phyloP scores from a whole-genome alignment of 306 rosid species.

The Castanopsis chinensis region DNA sequence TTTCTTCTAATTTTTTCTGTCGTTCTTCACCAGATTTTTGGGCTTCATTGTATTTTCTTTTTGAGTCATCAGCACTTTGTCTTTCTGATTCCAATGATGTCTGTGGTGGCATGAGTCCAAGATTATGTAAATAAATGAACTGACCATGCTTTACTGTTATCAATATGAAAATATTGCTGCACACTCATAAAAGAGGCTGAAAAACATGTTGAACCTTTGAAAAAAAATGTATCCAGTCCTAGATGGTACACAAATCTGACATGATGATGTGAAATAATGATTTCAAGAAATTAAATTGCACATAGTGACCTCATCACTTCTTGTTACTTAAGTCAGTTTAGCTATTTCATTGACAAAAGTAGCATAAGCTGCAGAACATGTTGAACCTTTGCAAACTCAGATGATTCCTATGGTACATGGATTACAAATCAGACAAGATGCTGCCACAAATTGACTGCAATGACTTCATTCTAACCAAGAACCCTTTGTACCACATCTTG shows the following conservation, averaged over 20 bases:
- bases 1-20: conserved; percentile 55
- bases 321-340: neutral
- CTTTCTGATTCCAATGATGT: conserved; percentile 54
- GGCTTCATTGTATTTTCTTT: conserved; percentile 62
- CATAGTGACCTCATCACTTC: neutral
- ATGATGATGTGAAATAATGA: neutral
- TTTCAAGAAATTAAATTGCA: neutral
- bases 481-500: neutral
- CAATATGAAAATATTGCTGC: conserved; percentile 7
- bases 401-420: neutral
- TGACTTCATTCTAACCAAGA: neutral
- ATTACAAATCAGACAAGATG: neutral
- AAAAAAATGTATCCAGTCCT: neutral
- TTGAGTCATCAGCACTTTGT: conserved; percentile 52
- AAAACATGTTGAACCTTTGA: conserved; percentile 10
- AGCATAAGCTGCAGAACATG: conserved; percentile 5
- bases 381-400: neutral
- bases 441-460: neutral
- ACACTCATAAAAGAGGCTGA: conserved; percentile 1
- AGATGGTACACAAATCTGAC: neutral
- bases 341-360: conserved; percentile 23
- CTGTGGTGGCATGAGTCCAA: conserved; percentile 32
- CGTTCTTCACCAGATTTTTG: conserved; percentile 46
- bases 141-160: conserved; percentile 12
- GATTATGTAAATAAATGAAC: conserved; percentile 20